A percentile compares a stretch with the other conserved stretches of the same genome.
Conservation (phyloP, 495 filamentous ascomycete species). For the Penicillium mononematosum region DNA sequence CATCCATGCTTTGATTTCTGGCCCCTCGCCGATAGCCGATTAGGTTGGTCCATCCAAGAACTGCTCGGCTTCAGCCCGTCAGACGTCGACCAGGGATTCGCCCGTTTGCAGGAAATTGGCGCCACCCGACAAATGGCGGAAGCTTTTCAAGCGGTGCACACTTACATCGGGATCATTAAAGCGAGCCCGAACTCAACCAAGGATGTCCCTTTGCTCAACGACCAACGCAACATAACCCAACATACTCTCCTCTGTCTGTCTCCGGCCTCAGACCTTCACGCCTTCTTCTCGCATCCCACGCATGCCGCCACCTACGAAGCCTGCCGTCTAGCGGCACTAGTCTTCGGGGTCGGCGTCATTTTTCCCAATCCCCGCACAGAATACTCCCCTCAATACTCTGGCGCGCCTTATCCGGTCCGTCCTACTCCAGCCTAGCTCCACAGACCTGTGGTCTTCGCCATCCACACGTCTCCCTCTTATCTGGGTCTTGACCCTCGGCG, state of each 20-base stretch:
- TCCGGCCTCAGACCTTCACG: conserved; percentile 22
- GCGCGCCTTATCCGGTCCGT: conserved; percentile 26
- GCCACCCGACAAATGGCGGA: conserved; percentile 34
- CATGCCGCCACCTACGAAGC: conserved; percentile 37
- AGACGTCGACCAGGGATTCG: conserved; percentile 30
- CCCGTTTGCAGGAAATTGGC: conserved; percentile 29
- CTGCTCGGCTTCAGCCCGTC: conserved; percentile 28
- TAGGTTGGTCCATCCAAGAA: conserved; percentile 24
- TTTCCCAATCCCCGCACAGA: conserved; percentile 42
- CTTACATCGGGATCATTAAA: conserved; percentile 33
- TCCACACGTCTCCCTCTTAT: conserved; percentile 26
- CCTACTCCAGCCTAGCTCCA: conserved; percentile 16
- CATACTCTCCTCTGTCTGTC: conserved; percentile 33
- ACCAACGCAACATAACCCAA: conserved; percentile 41
- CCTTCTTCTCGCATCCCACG: conserved; percentile 15
- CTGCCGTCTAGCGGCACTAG: conserved; percentile 35
- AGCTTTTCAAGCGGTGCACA: conserved; percentile 30
- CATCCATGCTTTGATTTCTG: conserved; percentile 39
- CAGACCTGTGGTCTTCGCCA: conserved; percentile 25
- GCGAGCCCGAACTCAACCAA: conserved; percentile 10
- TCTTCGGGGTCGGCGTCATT: conserved; percentile 40
- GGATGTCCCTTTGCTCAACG: conserved; percentile 32
- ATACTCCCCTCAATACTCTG: conserved; percentile 31
- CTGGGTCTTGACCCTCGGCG: conserved; percentile 40
- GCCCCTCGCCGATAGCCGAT: conserved; percentile 26